Evolutionary conservation across 768 basidiomycete species (phyloP), one percentile per base, ranked within the genome.

Genomic region (Termitomyces sp.): DNA sequence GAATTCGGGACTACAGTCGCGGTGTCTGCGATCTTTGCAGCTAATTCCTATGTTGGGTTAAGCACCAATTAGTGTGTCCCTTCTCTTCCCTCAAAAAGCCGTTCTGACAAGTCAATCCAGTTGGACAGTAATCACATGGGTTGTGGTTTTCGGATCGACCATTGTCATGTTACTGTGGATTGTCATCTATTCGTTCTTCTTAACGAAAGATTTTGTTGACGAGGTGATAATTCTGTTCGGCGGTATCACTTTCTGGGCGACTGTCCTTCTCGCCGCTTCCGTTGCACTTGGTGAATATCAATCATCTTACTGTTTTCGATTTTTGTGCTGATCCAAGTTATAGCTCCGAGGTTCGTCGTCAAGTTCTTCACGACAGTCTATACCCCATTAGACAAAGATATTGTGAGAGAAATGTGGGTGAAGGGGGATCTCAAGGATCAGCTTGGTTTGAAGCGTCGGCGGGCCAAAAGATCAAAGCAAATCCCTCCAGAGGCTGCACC

Each of bases 1-100:
- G 95, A 97, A 67, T 88, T 95, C 61, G 96, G 96, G 19, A 97
- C 96, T 5, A 95, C 93, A 0, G 86, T 94, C 11, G 87, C 89
- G 4, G 88, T 91, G 24, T 79, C 89, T 26, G 93, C 92, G 2
- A 93, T 98, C 60, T 80, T 94, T 46, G 75, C 90, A 3, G 95
- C 94, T 3, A 98, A 97, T 66, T 76, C 83, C 46, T 97, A 87
- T 65, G 91, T 98, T 59, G 94, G 93, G 17, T 67, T 97, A 59
- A 95, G 90, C 68, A 94, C 87, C 15, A 75, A 87, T 60, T 96
- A 96, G 86, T 97, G 66, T 41, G 55, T 55, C 28, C 53, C 69
- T 56, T 56, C 44, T 60, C 46, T 53, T n/a, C 24, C 30, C 44
- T 35, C 37, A 30, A 43, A n/a, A 45, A 53, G 56, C 17, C 3